Evolutionary conservation across 2,329 filamentous ascomycete genomes (phyloP), one percentile per base, ranked within the genome.

Genomic region (Neobulgaria alba): DNA sequence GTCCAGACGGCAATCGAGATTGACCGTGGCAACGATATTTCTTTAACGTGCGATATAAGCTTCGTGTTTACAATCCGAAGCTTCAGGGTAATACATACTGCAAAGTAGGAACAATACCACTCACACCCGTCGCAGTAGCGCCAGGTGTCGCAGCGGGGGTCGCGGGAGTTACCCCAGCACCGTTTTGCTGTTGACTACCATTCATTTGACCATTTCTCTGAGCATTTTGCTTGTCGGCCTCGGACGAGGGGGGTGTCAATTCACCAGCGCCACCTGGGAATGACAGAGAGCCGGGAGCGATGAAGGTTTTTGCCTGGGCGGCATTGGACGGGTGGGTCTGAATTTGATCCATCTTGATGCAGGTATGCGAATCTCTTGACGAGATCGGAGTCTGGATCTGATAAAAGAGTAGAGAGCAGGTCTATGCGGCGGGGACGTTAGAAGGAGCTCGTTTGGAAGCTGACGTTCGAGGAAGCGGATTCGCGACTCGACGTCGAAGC

Each of bases 1-100:
- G 64, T 98, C 92, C 69, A 96, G 72, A 57, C 90, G 89, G 69
- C 90, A 95, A 72, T 93, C 87, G 61, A 96, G 77, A 67, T 96
- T 96, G 72, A 96, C 92, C 56, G 92, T 98, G 55, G 92, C 90
- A 67, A 96, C 90, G 69, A 96, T 95, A 72, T 96, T 95, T 81
- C 87, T 93, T n/a, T 87, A 54, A 59, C 57, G 57, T 56, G 58
- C 54, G 55, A 64, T 62, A 71, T 78, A 68, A 78, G 74, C 68
- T 64, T 69, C 68, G 55, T 53, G 47, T 48, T 48, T 48, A 46
- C 7, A 7, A 57, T 58, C 48, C 51, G 53, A 55, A 59, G 55
- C 55, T 58, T 56, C 49, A 54, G 56, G 57, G 64, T 63, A 60
- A 80, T 82, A 92, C 88, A 87, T 86, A 94, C 88, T 95, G 87